Percentiles rank a stretch among this genome's conserved stretches.
Conservation (phyloP, 257 asterid species). For the Solanum okadae region DNA sequence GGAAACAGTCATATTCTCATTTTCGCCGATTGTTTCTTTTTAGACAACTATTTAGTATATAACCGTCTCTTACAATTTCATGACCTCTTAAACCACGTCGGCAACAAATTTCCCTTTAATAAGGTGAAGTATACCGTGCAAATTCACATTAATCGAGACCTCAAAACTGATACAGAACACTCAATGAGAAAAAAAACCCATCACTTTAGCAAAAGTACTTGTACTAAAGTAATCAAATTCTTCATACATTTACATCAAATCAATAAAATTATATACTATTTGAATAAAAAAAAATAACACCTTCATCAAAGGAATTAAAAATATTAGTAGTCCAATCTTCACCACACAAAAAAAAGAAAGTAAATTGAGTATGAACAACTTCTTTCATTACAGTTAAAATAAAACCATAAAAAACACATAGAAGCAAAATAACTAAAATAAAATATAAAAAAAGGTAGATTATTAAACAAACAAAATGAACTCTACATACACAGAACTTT, state of each 20-base stretch:
- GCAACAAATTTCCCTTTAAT: neutral
- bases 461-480: neutral
- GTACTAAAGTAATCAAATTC: neutral
- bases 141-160: neutral
- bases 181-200: accelerated
- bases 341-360: neutral
- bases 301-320: neutral
- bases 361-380: neutral
- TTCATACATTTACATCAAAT: too few relatives aligned
- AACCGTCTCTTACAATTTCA: neutral
- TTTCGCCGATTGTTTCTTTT: neutral
- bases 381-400: neutral
- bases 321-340: neutral
- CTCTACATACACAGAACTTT: neutral
- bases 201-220: neutral
- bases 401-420: neutral
- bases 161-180: neutral
- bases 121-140: accelerated
- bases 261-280: neutral
- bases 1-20: neutral
- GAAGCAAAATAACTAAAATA: neutral
- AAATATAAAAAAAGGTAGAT: neutral
- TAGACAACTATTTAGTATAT: neutral
- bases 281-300: neutral
- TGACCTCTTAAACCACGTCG: neutral